Base-by-base conservation (phyloP, 345 rosid species). In the Arabidopsis thaliana region DNA sequence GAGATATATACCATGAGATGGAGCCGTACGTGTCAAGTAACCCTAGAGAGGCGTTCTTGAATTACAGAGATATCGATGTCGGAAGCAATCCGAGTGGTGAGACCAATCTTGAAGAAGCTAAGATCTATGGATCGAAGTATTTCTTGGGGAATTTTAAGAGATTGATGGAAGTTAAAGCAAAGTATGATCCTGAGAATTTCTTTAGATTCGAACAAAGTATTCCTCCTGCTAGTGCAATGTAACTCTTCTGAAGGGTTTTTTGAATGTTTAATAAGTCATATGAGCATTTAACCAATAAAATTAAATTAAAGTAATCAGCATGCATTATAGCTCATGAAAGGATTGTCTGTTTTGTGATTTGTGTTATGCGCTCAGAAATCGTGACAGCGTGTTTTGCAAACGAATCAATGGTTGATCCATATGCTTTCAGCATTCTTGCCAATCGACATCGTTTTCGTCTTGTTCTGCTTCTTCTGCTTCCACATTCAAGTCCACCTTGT, bases 391-490 rank as follows among this genome's bases (percentile, higher is more conserved):
- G 20, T 16, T 16, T 16, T 16, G 20, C 20, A 16, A 16, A 16
- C 20, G 20, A 16, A 16, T 69, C 36, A 33, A 58, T 59, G 58
- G 25, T 6, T 51, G 16, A 41, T 62, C 13, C 59, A 36, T 50
- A 50, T 51, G 34, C 45, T 32, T 28, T 88, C 72, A 89, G 48
- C 84, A 93, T 86, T 93, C 94, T 86, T 89, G 87, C 93, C 98
- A 90, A 44, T 84, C 91, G 22, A 87, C 89, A 11, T 89, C 93
- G 0, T 86, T 91, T 0, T 89, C 91, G 20, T 86, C 93, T 14
- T 86, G 93, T 9, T 85, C 92, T 1, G 86, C 44, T 81, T 87
- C 84, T 52, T 86, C 89, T 0, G 88, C 93, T 82, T 87, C 87
- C 8, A 72, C 84, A 37, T 37, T 37, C 45, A 14, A 14, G 45